Evolutionary conservation across 2,329 filamentous ascomycete genomes (phyloP).

Genomic region (Pseudovirgaria hyperparasitica): DNA sequence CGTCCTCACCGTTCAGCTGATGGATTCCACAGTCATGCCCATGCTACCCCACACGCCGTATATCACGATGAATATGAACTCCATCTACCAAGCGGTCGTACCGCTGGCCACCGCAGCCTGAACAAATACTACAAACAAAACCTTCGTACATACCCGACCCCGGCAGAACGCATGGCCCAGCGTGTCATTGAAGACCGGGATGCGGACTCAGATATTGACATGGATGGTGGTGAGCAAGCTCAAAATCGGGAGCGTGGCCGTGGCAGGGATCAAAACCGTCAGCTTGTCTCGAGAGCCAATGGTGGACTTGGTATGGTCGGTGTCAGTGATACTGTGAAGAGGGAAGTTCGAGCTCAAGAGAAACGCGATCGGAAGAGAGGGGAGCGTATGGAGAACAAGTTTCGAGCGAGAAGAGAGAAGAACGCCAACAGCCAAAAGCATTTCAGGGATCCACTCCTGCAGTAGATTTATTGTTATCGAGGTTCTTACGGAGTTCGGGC

Average conservation of each 20-base stretch:
- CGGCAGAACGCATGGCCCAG: conserved; percentile 61
- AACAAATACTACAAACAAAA: conserved; percentile 90
- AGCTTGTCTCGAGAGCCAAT: conserved; percentile 51
- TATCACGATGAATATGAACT: conserved; percentile 91
- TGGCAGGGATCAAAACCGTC: conserved; percentile 20
- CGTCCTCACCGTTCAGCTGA: conserved; percentile 62
- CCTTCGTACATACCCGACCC: conserved; percentile 67
- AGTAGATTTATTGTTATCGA: no score
- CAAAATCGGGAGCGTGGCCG: conserved; percentile 7
- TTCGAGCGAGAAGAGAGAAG: conserved; percentile 60
- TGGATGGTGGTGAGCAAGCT: conserved; percentile 7
- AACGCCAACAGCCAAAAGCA: conserved; percentile 67
- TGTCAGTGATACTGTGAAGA: conserved; percentile 63
- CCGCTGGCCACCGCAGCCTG: conserved; percentile 79
- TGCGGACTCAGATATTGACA: conserved; percentile 18
- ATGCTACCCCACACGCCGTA: conserved; percentile 58
- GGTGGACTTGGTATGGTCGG: conserved; percentile 67
- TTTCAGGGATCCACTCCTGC: no score
- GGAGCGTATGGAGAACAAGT: conserved; percentile 43
- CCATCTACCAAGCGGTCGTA: conserved; percentile 78
- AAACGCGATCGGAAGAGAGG: conserved; percentile 55
- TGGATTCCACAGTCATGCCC: conserved; percentile 71
- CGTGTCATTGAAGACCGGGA: conserved; percentile 43
- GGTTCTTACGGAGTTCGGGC: no score
- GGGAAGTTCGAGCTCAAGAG: conserved; percentile 52